phyloP scores from a whole-genome alignment of 495 filamentous ascomycete species.

The Penicillium chermesinum region DNA sequence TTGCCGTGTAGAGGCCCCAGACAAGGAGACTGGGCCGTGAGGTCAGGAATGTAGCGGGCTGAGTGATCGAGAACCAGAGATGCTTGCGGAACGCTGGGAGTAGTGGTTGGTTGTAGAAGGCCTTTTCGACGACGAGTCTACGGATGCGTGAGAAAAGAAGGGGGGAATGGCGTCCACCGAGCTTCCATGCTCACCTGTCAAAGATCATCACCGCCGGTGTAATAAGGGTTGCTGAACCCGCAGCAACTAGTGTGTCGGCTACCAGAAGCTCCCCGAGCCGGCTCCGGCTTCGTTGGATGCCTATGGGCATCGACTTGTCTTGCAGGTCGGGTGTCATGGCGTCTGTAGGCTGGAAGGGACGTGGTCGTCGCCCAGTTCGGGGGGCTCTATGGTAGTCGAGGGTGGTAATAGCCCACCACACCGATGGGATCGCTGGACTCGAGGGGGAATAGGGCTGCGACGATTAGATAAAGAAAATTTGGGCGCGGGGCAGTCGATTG shows the following conservation, averaged over 20 bases:
- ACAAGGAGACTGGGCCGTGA: constrained; percentile 75
- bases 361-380: constrained; percentile 5
- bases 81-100: constrained; percentile 57
- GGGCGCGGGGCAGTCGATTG: constrained; percentile 21
- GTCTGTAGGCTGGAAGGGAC: constrained; percentile 3
- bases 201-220: constrained; percentile 40
- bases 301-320: constrained; percentile 25
- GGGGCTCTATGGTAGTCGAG: neutral
- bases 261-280: constrained; percentile 29
- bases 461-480: constrained; percentile 17
- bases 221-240: constrained; percentile 34
- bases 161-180: too few relatives aligned
- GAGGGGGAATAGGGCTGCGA: neutral
- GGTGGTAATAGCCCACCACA: neutral
- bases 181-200: constrained; percentile 26
- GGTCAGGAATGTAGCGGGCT: constrained; percentile 63
- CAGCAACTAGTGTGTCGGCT: constrained; percentile 33
- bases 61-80: constrained; percentile 54
- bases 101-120: constrained; percentile 68
- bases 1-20: constrained; percentile 78
- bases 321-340: constrained; percentile 21
- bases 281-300: constrained; percentile 24
- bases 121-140: constrained; percentile 73
- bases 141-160: neutral
- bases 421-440: constrained; percentile 3